Evolutionary conservation across 202 grass and related monocot genomes (phyloP).

Genomic region (Zoysia matrella): DNA sequence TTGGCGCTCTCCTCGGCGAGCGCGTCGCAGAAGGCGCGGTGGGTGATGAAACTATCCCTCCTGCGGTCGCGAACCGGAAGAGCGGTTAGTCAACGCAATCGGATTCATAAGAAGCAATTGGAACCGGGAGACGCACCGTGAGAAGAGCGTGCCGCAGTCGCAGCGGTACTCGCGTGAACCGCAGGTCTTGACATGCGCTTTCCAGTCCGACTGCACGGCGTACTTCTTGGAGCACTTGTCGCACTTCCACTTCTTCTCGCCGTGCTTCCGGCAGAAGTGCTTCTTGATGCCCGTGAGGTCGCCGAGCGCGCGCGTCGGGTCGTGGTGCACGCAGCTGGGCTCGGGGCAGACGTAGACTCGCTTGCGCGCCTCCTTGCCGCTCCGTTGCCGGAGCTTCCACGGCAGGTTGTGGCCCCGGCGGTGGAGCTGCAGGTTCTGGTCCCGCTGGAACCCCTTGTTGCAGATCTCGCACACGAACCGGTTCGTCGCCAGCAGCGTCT

Average conservation of each 20-base stretch:
- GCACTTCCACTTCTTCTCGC: constrained; percentile 99
- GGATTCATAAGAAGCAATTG: neutral
- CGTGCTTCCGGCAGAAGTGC: constrained; percentile 99
- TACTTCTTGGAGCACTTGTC: constrained; percentile 99
- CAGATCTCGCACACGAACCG: constrained; percentile 99
- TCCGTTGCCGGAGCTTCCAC: constrained; percentile 96
- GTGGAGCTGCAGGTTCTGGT: constrained; percentile 94
- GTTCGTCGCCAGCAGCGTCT: constrained; percentile 93
- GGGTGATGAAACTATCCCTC: constrained; percentile 99
- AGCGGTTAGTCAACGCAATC: neutral
- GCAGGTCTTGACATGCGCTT: constrained; percentile 94
- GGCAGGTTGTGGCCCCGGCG: constrained; percentile 19
- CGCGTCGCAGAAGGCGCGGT: constrained; percentile 96
- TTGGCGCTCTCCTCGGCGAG: constrained; percentile 96
- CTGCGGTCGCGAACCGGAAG: constrained; percentile 30
- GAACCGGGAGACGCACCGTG: constrained; percentile 53
- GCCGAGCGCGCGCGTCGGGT: too few species aligned
- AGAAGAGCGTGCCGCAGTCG: too few species aligned
- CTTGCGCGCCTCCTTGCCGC: constrained; percentile 88
- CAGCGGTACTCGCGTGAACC: constrained; percentile 90
- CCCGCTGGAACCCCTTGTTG: constrained; percentile 98
- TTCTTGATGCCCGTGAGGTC: too few species aligned
- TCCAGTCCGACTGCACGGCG: constrained; percentile 99
- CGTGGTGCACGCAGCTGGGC: constrained; percentile 56
- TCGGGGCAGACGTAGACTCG: constrained; percentile 97